Base-by-base conservation (phyloP, 208 protist species). In the Lotmaria passim region DNA sequence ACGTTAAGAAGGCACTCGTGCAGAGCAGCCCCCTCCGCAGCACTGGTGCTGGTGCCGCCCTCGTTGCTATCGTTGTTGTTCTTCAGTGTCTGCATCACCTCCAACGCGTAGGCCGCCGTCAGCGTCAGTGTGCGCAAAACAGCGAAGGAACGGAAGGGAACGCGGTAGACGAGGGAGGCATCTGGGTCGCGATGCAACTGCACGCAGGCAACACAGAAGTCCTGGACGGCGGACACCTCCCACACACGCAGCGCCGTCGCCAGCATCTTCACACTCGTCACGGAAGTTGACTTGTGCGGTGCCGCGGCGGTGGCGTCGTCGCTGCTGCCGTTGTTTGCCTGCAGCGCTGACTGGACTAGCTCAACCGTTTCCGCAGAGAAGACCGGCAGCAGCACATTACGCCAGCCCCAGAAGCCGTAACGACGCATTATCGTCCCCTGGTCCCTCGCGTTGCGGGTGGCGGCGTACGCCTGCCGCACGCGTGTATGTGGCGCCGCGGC, bases 211-310 rank as follows among this genome's bases (percentile, higher is more conserved):
- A 33, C 33, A 14, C 63, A 38, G 12, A 69, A 69, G 39, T 60
- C 39, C 24, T 69, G 51, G 11, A 99, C 99, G 52, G 98, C 98
- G 51, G 86, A 91, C 71, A 98, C 98, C 79, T 98, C 70, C 26
- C 99, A 69, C 10, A 3, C n/a, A 7, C n/a, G 11, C 38, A 69
- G 38, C 4, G 63, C 50, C 39, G n/a, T 60, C 24, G 38, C 34
- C 12, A 60, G 36, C 63, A 69, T 60, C 52, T 52, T 56, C 36
- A 52, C 52, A 21, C 48, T 60, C 3, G 38, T 59, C 50, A 17
- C 26, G 10, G 62, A 28, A 21, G 47, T 17, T 50, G 8, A 19
- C 61, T 26, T 24, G n/a, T 8, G 50, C 8, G 50, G 33, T 19
- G 31, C 11, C 7, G 7, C 31, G 33, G 17, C 43, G 11, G 23